These are phyloP conservation scores for Cercospora beticola DNA, from an alignment of 2,329 filamentous ascomycete species.

Conservation along the genomic window DNA sequence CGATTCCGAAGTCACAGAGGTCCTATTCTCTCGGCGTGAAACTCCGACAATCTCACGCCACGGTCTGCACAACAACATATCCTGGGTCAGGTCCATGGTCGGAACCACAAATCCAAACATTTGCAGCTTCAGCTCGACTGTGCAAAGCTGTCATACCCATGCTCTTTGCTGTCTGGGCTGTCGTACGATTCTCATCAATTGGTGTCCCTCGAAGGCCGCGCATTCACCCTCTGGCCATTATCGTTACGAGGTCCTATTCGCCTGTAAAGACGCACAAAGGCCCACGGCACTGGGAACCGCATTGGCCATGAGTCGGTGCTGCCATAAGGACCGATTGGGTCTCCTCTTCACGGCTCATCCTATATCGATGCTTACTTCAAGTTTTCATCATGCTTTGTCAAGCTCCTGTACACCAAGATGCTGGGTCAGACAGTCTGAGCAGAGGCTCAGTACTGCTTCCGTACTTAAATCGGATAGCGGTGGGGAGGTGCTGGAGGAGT, in stretches of 20 bases:
- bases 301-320: background rate
- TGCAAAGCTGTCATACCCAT: background rate
- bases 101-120: background rate
- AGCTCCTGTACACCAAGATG: background rate
- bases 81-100: background rate
- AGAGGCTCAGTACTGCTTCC: background rate
- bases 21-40: background rate
- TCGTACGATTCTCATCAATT: background rate
- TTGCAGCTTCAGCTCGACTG: background rate
- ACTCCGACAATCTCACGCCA: background rate
- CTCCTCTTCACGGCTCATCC: background rate
- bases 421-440: background rate
- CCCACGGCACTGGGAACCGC: background rate
- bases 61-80: background rate
- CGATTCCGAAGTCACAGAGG: background rate
- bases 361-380: background rate
- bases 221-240: background rate
- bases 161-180: background rate
- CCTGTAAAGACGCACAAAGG: background rate
- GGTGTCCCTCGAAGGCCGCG: background rate
- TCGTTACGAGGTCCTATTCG: background rate
- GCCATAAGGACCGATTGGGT: background rate
- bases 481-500: background rate
- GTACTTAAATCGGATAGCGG: background rate
- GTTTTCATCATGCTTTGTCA: background rate